These are phyloP conservation scores for Coniosporium tulheliwenetii DNA, from an alignment of 2,329 filamentous ascomycete species.

Conservation along the genomic window DNA sequence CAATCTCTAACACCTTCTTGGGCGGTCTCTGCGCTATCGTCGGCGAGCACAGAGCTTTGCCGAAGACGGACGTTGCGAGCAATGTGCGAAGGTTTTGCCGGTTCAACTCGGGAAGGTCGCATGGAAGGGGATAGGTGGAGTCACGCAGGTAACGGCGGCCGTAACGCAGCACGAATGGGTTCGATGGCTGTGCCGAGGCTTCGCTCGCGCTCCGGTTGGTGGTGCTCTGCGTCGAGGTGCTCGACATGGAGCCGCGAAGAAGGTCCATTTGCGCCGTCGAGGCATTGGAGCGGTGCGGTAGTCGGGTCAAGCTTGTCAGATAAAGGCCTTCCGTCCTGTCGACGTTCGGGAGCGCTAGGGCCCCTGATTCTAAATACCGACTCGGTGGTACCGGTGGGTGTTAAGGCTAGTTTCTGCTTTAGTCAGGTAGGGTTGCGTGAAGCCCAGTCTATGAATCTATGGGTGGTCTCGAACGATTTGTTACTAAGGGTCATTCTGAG, in stretches of 20 bases:
- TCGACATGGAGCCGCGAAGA: conserved; percentile 21
- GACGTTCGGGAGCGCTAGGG: too few relatives aligned
- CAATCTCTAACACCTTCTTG: conserved; percentile 66
- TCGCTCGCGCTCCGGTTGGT: conserved; percentile 6
- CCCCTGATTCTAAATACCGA: too few relatives aligned
- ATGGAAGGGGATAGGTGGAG: conserved; percentile 69
- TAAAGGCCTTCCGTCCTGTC: too few relatives aligned
- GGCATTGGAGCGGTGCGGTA: too few relatives aligned
- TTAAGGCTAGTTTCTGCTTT: too few relatives aligned
- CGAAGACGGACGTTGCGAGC: conserved; percentile 66
- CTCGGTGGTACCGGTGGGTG: too few relatives aligned
- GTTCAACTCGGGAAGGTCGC: conserved; percentile 75
- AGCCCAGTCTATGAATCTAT: too few relatives aligned
- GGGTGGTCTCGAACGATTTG: too few relatives aligned
- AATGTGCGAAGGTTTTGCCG: conserved; percentile 74
- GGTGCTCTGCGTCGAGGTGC: conserved; percentile 18
- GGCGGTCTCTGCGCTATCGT: conserved; percentile 52
- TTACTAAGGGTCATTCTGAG: too few relatives aligned
- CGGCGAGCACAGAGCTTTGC: conserved; percentile 62
- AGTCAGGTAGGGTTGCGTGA: too few relatives aligned
- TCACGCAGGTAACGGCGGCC: conserved; percentile 75
- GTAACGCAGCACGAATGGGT: conserved; percentile 55
- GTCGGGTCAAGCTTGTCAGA: too few relatives aligned
- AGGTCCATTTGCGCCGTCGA: conserved; percentile 12
- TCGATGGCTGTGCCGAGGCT: conserved; percentile 11